These are phyloP conservation scores for Torulaspora globosa DNA, from an alignment of 1,139 yeast species.

Conservation along the genomic window DNA sequence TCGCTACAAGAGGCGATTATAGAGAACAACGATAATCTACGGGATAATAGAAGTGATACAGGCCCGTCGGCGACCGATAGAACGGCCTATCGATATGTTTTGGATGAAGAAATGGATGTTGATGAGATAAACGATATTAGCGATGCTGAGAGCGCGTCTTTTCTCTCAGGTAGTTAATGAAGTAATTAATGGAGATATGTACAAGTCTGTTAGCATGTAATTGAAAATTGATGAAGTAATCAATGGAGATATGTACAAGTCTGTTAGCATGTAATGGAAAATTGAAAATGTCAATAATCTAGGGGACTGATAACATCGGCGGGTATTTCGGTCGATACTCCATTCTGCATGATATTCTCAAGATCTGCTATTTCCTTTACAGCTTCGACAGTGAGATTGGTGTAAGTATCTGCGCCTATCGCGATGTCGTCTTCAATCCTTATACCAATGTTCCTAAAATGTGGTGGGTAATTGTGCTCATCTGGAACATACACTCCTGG, in stretches of 20 bases:
- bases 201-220: neutral
- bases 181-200: conserved; percentile 1
- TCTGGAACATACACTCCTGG: conserved; percentile 91
- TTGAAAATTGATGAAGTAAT: neutral
- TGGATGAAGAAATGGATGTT: conserved; percentile 16
- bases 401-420: conserved; percentile 56
- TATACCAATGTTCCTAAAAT: conserved; percentile 85
- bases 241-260: conserved; percentile 3
- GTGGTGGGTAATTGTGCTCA: conserved; percentile 64
- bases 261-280: neutral
- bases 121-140: conserved; percentile 18
- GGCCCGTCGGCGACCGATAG: neutral
- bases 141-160: conserved; percentile 14
- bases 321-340: conserved; percentile 51
- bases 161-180: conserved; percentile 2
- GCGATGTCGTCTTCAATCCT: conserved; percentile 92
- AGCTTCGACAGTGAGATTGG: conserved; percentile 73
- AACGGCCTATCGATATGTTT: conserved; percentile 1
- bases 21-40: conserved; percentile 9
- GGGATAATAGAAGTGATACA: neutral
- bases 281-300: neutral
- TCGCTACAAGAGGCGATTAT: conserved; percentile 15
- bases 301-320: conserved; percentile 49
- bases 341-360: conserved; percentile 57
- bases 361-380: conserved; percentile 80